Base-by-base conservation (phyloP, 441 rosid species). In the Gossypium schwendimanii region DNA sequence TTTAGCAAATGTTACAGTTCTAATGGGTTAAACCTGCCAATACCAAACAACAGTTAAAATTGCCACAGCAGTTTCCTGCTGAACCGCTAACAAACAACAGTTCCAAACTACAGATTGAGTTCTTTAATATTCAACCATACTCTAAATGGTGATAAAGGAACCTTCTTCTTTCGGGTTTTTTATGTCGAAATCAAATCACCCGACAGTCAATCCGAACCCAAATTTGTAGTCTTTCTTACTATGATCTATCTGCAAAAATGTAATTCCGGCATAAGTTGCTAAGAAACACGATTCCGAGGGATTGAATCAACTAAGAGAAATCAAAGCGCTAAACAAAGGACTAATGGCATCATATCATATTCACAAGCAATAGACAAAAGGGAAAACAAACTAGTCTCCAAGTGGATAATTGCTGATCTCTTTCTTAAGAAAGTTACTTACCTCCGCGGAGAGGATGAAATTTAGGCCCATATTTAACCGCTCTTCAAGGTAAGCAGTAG, bases 361-460 rank as follows among this genome's bases (percentile, higher is more conserved):
- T 12, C 23, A 39, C 44, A 45, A 8, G 10, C 26, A 20, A 21
- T 1, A 73, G 33, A 21, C 15, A 49, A 47, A 47, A 21, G 20
- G 2, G 18, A 18, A 54, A 53, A 68, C 15, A 39, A 39, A 39
- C n/a, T 39, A 36, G 50, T 39, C 28, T 39, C 7, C 55, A 39
- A 2, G 69, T 7, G 21, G 24, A 20, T 6, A 24, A 59, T 20
- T n/a, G 21, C 11, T 28, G 4, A 54, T 23, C 36, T 52, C n/a
- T 39, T 63, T 39, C 49, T 62, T 11, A 41, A 1, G 6, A 8
- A 33, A 62, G 49, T 11, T 64, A 18, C 78, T 75, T 77, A 92
- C 98, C 98, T 92, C 99, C 1, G 99, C 99, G 9, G 99, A 94
- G 17, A 94, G 88, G 73, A 91, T 79, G 73, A 94, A 92, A 75